Base-by-base conservation (phyloP, 129 eudicot genomes). In the Artemisia argyi region DNA sequence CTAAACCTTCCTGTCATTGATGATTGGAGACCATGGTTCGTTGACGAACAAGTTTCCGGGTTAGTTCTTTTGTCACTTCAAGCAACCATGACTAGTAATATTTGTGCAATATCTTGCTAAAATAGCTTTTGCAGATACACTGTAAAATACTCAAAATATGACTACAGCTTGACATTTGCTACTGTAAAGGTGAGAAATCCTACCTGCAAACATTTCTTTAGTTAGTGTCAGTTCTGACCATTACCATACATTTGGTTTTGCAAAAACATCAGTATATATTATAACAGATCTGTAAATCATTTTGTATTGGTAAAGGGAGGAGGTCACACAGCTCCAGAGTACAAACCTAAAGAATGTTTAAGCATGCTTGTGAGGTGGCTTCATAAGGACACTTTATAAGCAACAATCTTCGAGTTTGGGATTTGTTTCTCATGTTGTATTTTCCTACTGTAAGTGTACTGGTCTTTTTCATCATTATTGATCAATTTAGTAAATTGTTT, bases 251-350 rank as follows among this genome's bases (percentile, higher is more conserved):
- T 4, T 57, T 19, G 20, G 10, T 11, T 57, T 6, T 24, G 55
- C 57, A 2, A 52, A 7, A 11, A 52, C 15, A 52, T 14, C n/a
- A 16, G 57, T 11, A 52, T 6, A 52, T 16, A 52, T 35, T 0
- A 35, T 35, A 6, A 35, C 9, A 35, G 9, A 35, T 35, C 7
- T 35, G 44, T 35, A 7, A 35, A 13, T 52, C 18, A 22, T 61
- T 28, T 73, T 56, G 28, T 56, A 13, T 57, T 26, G 11, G 8
- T 56, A 46, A 24, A 76, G 80, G 80, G 80, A 49, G 80, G 74
- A 51, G 80, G 80, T 68, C 80, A 76, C 17, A 76, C 75, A 11
- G 74, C 80, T 68, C 58, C 73, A 4, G 79, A 75, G 57, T 66
- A 65, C 66, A 66, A 75, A 13, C 61, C 65, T 75, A 58, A 30